These are phyloP conservation scores for Parafenestella ontariensis DNA, from an alignment of 2,329 filamentous ascomycete species.

Conservation along the genomic window DNA sequence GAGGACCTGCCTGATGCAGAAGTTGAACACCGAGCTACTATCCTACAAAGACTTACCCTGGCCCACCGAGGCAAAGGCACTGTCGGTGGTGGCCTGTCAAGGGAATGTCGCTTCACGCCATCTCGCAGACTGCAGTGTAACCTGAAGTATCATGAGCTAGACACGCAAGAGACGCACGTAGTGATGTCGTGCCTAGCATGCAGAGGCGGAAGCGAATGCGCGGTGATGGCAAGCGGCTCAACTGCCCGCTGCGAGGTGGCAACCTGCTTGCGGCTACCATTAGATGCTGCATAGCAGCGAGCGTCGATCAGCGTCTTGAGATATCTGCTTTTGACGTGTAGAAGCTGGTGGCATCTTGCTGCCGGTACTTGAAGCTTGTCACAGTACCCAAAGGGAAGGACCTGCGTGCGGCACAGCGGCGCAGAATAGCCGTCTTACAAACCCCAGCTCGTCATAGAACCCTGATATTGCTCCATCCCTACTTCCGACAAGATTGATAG, in stretches of 20 bases:
- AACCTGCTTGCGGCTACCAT: conserved; percentile 28
- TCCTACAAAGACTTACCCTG: conserved; percentile 4
- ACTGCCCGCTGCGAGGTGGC: conserved; percentile 33
- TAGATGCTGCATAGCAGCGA: conserved; percentile 34
- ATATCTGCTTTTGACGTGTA: conserved; percentile 6
- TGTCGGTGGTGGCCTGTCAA: conserved; percentile 11
- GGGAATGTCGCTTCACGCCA: conserved; percentile 30
- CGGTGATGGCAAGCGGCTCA: conserved; percentile 37
- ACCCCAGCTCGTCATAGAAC: conserved; percentile 31
- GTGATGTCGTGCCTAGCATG: conserved; percentile 47
- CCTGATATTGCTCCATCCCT: conserved; percentile 33
- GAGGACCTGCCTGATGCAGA: conserved; percentile 18
- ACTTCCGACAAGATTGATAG: conserved; percentile 12
- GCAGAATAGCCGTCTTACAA: conserved; percentile 23
- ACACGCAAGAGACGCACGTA: conserved; percentile 41
- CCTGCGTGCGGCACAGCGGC: conserved; percentile 32
- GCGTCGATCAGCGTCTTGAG: conserved; percentile 21
- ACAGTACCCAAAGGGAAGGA: conserved; percentile 15
- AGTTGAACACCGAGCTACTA: conserved; percentile 2
- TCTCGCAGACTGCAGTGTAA: conserved; percentile 40
- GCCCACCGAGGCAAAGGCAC: conserved; percentile 8
- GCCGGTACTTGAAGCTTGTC: conserved; percentile 16
- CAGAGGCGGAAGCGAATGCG: conserved; percentile 38
- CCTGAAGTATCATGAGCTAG: conserved; percentile 34
- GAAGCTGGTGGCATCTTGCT: conserved; percentile 6